Evolutionary conservation across 495 filamentous ascomycete genomes (phyloP), one percentile per base, ranked within the genome.

Genomic region (Penicillium bovifimosum): DNA sequence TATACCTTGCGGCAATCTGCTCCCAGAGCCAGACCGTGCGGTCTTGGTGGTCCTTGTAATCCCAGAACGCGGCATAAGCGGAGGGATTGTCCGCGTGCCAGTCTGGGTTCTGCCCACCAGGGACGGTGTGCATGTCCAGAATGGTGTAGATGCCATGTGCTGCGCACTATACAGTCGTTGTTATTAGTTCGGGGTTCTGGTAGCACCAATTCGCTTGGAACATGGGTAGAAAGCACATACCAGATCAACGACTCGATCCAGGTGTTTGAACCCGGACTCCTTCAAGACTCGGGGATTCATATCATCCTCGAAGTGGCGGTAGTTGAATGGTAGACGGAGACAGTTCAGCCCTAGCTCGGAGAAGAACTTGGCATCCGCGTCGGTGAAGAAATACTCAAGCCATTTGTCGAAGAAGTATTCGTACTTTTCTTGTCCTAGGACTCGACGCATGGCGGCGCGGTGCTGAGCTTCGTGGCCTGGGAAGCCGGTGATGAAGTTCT

Each of bases 401-500:
- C 79, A 81, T 58, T 75, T 62, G 42, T 76, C 67, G 56, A 73
- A 73, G 63, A 76, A 77, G 59, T 69, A 76, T 11, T 78, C 66
- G 50, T 73, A 69, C 50, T 74, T 77, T 34, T 75, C 61, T 17
- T 52, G 45, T 0, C 83, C 82, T 0, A 86, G 71, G 5, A 79
- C 80, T 18, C 70, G 65, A 0, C 69, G 60, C 75, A 86, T 78
- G 1, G 80, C 76, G 2, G 70, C 72, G 0, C 80, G 72, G 52
- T 80, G 76, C 53, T 86, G 70, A 17, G 64, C 65, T 53, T 86
- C 83, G 39, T 82, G 78, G 9, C 78, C 83, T 0, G 83, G 66
- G 50, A 79, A 86, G n/a, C 83, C 82, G 0, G 82, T 85, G 62
- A 85, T 85, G 69, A 85, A 85, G 53, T 85, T 85, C 61, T 84